Percentiles rank a stretch among this genome's conserved stretches.
These are phyloP conservation scores for Ophioceras dolichostomum DNA, from an alignment of 2,329 filamentous ascomycete genomes.

Conservation along the genomic window DNA sequence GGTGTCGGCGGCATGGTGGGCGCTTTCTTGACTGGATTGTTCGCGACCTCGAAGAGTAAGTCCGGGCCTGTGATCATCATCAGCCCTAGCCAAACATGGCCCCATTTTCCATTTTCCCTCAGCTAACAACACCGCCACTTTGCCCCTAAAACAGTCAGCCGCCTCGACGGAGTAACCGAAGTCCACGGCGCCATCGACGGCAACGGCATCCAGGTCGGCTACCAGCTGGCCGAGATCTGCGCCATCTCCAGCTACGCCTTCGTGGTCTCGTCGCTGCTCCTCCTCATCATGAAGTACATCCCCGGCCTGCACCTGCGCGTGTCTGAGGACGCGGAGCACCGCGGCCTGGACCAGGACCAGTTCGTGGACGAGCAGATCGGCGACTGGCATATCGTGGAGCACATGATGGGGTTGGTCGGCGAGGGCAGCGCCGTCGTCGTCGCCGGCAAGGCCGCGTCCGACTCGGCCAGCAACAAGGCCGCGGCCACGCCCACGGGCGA, in stretches of 20 bases:
- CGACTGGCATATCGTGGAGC: not conserved
- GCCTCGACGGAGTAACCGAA: constrained; percentile 35
- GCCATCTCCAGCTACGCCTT: constrained; percentile 44
- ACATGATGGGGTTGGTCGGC: no score
- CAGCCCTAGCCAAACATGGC: no score
- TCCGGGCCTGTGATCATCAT: no score
- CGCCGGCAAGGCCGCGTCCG: not conserved
- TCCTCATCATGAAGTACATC: constrained; percentile 44
- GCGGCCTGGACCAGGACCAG: constrained; percentile 30
- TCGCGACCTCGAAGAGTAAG: constrained; percentile 27
- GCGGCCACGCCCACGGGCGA: not conserved
- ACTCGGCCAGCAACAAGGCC: not conserved
- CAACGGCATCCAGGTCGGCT: constrained; percentile 41
- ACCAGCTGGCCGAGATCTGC: constrained; percentile 43
- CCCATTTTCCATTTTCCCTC: not conserved
- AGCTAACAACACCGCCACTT: not conserved
- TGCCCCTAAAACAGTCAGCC: constrained; percentile 27
- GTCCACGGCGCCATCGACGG: constrained; percentile 32
- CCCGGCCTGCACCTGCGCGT: constrained; percentile 43
- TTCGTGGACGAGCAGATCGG: not conserved
- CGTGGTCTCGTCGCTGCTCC: constrained; percentile 34
- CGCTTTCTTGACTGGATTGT: constrained; percentile 43
- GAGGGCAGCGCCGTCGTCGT: not conserved
- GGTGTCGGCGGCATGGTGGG: constrained; percentile 47
- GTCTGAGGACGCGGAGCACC: constrained; percentile 39